phyloP scores from a whole-genome alignment of 345 rosid species.

The Dovyalis caffra region DNA sequence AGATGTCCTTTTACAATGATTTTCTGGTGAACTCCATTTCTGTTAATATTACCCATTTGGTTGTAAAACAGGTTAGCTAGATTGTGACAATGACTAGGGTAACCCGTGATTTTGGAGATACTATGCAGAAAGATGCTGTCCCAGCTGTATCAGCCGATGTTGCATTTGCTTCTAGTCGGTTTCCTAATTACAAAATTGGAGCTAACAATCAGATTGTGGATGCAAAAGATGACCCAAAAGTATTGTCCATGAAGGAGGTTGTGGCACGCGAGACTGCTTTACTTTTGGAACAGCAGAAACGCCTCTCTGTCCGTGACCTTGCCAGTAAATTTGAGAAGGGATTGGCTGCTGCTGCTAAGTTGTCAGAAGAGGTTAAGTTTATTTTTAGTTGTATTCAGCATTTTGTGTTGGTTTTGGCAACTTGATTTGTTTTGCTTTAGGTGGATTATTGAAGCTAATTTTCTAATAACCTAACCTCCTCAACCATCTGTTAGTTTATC shows the following conservation, averaged over 20 bases:
- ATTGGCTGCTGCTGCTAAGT: constrained; percentile 91
- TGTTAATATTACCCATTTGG: constrained; percentile 6
- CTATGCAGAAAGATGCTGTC: constrained; percentile 62
- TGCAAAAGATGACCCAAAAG: constrained; percentile 70
- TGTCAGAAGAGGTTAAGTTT: constrained; percentile 79
- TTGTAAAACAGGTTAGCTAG: constrained; percentile 20
- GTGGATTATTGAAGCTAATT: background rate
- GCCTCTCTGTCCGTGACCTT: constrained; percentile 95
- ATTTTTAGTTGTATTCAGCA: constrained; percentile 1
- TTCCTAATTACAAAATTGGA: constrained; percentile 82
- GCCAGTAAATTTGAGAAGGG: constrained; percentile 92
- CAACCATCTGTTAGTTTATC: background rate
- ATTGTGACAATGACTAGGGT: constrained; percentile 61
- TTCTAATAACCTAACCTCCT: background rate
- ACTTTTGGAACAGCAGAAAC: constrained; percentile 89
- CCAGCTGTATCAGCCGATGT: constrained; percentile 84
- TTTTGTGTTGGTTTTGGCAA: background rate
- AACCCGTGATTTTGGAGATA: constrained; percentile 59
- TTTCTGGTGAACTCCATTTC: background rate
- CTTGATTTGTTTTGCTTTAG: background rate
- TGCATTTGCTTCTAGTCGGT: constrained; percentile 73
- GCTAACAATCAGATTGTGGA: constrained; percentile 72
- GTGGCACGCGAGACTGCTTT: constrained; percentile 89
- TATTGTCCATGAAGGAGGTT: constrained; percentile 81
- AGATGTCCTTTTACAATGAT: constrained; percentile 17